Conservation (phyloP, 371 early-diverging fungal genomes). For the Rhizopus delemar region DNA sequence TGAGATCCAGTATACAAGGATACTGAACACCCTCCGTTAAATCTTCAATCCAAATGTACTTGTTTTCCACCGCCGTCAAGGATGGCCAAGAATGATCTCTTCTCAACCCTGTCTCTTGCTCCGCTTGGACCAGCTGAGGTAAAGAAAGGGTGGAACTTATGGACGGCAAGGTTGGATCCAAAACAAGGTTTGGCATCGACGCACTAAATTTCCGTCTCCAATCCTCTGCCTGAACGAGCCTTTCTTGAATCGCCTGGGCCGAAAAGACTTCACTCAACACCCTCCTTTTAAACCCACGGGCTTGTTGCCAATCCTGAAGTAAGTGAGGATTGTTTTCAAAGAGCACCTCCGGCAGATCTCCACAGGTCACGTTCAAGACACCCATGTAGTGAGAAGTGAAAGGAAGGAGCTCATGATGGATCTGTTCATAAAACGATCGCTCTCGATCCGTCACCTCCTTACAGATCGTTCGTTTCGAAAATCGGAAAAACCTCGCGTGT, state of each 20-base stretch:
- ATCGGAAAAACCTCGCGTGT: conserved; percentile 49
- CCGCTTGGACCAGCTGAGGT: not conserved
- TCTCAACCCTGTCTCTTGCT: conserved; percentile 1
- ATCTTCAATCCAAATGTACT: conserved; percentile 73
- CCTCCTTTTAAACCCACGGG: conserved; percentile 56
- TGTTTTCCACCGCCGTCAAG: conserved; percentile 55
- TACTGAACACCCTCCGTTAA: conserved; percentile 82
- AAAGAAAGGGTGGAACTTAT: conserved; percentile 6
- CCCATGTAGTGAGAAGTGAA: conserved; percentile 93
- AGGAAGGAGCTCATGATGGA: conserved; percentile 81
- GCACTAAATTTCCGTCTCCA: conserved; percentile 28
- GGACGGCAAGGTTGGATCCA: conserved; percentile 5
- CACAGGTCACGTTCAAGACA: conserved; percentile 88
- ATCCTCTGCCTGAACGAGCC: conserved; percentile 47
- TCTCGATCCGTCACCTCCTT: conserved; percentile 77
- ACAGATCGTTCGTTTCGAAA: conserved; percentile 50
- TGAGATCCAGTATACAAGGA: conserved; percentile 94
- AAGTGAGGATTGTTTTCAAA: conserved; percentile 82
- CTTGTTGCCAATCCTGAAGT: conserved; percentile 46
- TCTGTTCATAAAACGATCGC: conserved; percentile 84
- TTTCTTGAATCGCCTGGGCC: conserved; percentile 63
- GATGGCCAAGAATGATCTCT: not conserved
- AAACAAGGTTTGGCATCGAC: conserved; percentile 21
- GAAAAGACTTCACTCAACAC: conserved; percentile 79
- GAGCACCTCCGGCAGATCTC: conserved; percentile 64